Base-by-base conservation (phyloP, 140 eudicot genomes). In the Anethum foeniculum region DNA sequence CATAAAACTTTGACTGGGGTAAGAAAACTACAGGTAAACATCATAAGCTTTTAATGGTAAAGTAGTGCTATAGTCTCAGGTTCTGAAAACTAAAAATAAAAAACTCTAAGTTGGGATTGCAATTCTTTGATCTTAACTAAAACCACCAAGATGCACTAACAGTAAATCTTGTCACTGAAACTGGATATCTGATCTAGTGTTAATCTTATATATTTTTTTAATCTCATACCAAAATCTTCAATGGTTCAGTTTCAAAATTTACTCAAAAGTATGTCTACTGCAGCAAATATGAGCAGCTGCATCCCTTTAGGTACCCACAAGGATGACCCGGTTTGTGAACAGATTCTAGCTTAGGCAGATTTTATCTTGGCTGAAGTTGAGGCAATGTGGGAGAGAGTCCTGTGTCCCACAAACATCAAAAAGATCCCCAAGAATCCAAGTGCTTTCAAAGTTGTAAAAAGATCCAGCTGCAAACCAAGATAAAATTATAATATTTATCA, bases 381-480 rank as follows among this genome's bases (percentile, higher is more conserved):
- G 44, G 98, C 98, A 65, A 89, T 92, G 86, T 92, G 88, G 44
- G 99, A 89, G 44, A 92, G 99, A 60, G 93, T 90, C 72, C 89
- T 90, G 81, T 95, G 97, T 75, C 97, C 99, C 76, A 88, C 91
- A 86, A 92, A 92, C 93, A 95, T 83, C 89, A 95, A 86, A 90
- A 92, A 90, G 43, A 92, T 75, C 78, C 95, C 99, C 71, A 92
- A 71, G 65, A 95, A 65, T 77, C 93, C 93, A 79, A 95, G 91
- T 30, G 89, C 82, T 86, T 92, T 95, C 92, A 95, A 79, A 14
- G 99, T 92, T 72, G 95, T 90, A 86, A 95, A 95, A 52, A 92
- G 92, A 86, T 95, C 94, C 96, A 92, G 79, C 99, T 92, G 97
- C 79, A 47, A 8, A 16, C 41, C 16, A 52, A 46, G 11, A 46